Evolutionary conservation across 2,329 filamentous ascomycete genomes (phyloP).

Genomic region (Fusarium xylarioides): DNA sequence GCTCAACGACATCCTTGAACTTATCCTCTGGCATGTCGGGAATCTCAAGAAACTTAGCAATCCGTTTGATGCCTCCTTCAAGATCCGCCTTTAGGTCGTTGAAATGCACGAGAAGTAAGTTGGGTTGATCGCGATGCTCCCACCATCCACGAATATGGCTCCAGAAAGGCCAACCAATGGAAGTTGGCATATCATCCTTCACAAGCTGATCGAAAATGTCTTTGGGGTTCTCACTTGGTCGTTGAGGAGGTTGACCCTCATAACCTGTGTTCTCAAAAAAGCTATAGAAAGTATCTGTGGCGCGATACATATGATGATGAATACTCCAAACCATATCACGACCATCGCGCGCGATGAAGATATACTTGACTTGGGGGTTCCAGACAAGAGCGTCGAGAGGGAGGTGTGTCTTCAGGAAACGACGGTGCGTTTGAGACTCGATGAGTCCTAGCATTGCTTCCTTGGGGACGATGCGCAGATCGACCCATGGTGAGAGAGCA

Average conservation of each 20-base stretch:
- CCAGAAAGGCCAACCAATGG: slow-evolving; percentile 9
- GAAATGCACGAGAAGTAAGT: neutral
- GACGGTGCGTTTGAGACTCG: neutral
- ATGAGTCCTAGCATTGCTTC: neutral
- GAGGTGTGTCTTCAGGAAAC: slow-evolving; percentile 12
- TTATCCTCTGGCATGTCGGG: neutral
- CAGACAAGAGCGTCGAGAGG: neutral
- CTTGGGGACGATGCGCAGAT: neutral
- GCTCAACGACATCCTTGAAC: neutral
- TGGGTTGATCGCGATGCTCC: neutral
- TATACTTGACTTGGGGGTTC: slow-evolving; percentile 4
- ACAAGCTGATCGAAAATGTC: slow-evolving; percentile 1
- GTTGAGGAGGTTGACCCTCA: neutral
- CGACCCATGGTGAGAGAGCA: slow-evolving; percentile 1
- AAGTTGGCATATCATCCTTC: neutral
- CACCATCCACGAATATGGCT: slow-evolving; percentile 16
- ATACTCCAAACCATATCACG: slow-evolving; percentile 16
- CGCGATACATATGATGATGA: neutral
- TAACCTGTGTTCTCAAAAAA: neutral
- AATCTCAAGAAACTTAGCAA: neutral
- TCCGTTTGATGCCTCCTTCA: neutral
- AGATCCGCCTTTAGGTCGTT: slow-evolving; percentile 14
- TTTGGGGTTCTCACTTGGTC: neutral
- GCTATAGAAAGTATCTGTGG: slow-evolving; percentile 4
- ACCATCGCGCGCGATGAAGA: slow-evolving; percentile 8